Base-by-base conservation (phyloP, 768 basidiomycete genomes). In the Mycena leptocephala region DNA sequence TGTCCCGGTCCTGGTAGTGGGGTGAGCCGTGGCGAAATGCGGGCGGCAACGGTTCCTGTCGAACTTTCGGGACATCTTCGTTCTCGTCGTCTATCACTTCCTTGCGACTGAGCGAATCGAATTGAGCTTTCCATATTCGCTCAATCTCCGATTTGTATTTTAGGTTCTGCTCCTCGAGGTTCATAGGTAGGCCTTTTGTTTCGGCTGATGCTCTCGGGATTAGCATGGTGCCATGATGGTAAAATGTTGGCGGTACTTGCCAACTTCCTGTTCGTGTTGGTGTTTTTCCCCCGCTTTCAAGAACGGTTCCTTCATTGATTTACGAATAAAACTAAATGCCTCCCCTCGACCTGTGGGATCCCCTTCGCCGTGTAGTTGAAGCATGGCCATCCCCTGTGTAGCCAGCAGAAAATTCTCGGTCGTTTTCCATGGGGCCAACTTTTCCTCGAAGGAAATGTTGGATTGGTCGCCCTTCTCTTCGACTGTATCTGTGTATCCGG, bases 231-330 rank as follows among this genome's bases (percentile, higher is more conserved):
- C 59, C 66, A 68, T 72, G 55, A 48, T 71, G 13, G 62, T 77
- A 66, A 65, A 9, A 37, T 28, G 37, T 20, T 28, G 74, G 51
- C 55, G 32, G 67, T 58, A 83, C 88, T 79, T 81, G 92, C 95
- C 95, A 75, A 96, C 89, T 85, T 96, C 95, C 85, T 95, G 94
- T 73, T 95, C 95, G n/a, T n/a, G n/a, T n/a, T n/a, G n/a, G 76
- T 96, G 95, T 82, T 97, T 96, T 85, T 99, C 98, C 22, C 97
- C 97, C 0, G 96, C 96, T 79, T 98, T 96, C 35, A 99, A 94
- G 84, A 99, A 99, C 72, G 98, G 97, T 80, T 98, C 96, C 87
- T 99, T 99, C 97, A 99, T 99, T 46, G 97, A 98, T 72, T 98
- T 96, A 55, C 96, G 93, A 80, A 99, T 93, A 83, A 99, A 98